Conservation (phyloP, 2,329 filamentous ascomycete genomes). For the Hymenoscyphus repandus region DNA sequence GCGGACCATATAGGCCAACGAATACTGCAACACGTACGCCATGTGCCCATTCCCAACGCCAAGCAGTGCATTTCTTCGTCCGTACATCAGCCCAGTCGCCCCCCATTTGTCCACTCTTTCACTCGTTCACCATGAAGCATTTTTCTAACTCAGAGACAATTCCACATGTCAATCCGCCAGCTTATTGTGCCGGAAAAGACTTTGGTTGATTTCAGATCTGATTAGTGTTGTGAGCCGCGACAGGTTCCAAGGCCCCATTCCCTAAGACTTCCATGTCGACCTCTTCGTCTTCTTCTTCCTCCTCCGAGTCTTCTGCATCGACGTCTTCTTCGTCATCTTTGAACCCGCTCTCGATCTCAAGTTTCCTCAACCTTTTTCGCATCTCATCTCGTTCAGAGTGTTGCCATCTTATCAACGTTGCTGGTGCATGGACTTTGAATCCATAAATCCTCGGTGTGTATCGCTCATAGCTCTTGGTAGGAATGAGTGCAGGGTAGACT, state of each 20-base stretch:
- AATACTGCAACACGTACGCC: no score
- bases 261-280: conserved; percentile 25
- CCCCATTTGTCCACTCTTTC: neutral
- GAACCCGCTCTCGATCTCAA: conserved; percentile 75
- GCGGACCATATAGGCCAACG: no score
- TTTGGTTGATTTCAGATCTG: conserved; percentile 12
- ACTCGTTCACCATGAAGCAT: neutral
- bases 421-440: conserved; percentile 89
- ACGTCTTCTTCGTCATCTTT: conserved; percentile 60
- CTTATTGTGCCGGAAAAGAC: neutral
- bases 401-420: conserved; percentile 89
- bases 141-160: neutral
- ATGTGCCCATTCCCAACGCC: conserved; percentile 10
- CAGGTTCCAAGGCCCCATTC: conserved; percentile 21
- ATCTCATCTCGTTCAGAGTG: conserved; percentile 74
- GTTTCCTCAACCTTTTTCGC: conserved; percentile 66
- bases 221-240: conserved; percentile 8
- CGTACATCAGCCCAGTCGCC: conserved; percentile 4
- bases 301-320: conserved; percentile 53
- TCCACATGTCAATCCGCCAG: neutral
- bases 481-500: conserved; percentile 87
- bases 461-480: conserved; percentile 76
- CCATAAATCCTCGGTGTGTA: conserved; percentile 91
- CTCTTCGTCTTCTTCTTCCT: conserved; percentile 42
- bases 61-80: conserved; percentile 14